These are phyloP conservation scores for Xerocomus brunneocitrinus DNA, from an alignment of 768 basidiomycete genomes.

Conservation along the genomic window DNA sequence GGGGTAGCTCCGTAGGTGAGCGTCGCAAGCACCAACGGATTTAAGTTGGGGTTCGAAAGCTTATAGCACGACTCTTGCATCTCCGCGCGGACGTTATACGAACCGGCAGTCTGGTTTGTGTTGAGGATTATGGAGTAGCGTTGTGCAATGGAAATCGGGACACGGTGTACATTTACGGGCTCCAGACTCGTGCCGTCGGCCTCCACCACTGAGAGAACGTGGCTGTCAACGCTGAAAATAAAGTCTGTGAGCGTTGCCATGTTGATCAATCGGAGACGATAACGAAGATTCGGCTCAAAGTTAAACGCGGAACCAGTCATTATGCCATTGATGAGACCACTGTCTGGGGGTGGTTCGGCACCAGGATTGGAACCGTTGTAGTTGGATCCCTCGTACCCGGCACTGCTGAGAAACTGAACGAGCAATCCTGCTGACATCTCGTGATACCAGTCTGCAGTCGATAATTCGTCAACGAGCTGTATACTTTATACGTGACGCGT, in stretches of 20 bases:
- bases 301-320: slow-evolving; percentile 24
- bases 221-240: slow-evolving; percentile 43
- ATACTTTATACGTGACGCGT: neutral
- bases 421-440: slow-evolving; percentile 28
- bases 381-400: slow-evolving; percentile 27
- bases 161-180: slow-evolving; percentile 35
- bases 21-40: slow-evolving; percentile 27
- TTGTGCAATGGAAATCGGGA: slow-evolving; percentile 44
- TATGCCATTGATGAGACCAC: slow-evolving; percentile 33
- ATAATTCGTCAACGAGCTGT: neutral
- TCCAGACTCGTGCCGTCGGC: slow-evolving; percentile 43
- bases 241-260: slow-evolving; percentile 44
- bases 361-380: slow-evolving; percentile 28
- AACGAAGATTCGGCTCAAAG: slow-evolving; percentile 33
- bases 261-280: slow-evolving; percentile 48
- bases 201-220: slow-evolving; percentile 44
- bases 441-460: slow-evolving; percentile 31
- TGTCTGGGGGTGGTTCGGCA: slow-evolving; percentile 38
- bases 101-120: slow-evolving; percentile 36
- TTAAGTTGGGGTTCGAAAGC: slow-evolving; percentile 25
- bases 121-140: slow-evolving; percentile 45
- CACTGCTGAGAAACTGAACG: slow-evolving; percentile 26
- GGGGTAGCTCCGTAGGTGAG: slow-evolving; percentile 25
- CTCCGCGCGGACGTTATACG: slow-evolving; percentile 36
- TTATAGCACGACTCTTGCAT: slow-evolving; percentile 33